Percentiles rank a stretch among this genome's conserved stretches.
These are phyloP conservation scores for Leishmania tropica DNA, from an alignment of 208 protist species.

Conservation along the genomic window DNA sequence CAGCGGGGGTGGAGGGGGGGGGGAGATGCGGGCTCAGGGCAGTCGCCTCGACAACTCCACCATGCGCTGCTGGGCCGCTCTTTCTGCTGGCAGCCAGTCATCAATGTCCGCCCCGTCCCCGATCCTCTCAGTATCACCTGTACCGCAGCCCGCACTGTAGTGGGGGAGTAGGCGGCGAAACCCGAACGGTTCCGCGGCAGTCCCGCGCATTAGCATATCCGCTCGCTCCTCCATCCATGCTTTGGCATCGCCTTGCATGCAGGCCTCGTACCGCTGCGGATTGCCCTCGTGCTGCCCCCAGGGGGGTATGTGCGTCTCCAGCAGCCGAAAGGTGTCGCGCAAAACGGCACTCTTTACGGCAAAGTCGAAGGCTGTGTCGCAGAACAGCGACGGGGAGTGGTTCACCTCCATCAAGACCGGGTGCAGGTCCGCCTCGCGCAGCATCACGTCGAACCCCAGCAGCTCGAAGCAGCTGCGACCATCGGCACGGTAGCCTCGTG, in stretches of 20 bases:
- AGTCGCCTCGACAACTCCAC: constrained; percentile 25
- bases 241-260: constrained; percentile 5
- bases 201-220: constrained; percentile 10
- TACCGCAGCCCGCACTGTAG: constrained; percentile 8
- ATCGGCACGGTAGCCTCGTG: constrained; percentile 49
- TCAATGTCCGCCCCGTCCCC: neutral
- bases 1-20: neutral
- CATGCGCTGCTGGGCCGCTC: constrained; percentile 30
- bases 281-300: constrained; percentile 14
- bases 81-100: constrained; percentile 37
- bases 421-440: constrained; percentile 44
- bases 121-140: neutral
- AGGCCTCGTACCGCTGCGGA: constrained; percentile 7
- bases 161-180: constrained; percentile 38
- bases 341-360: constrained; percentile 76
- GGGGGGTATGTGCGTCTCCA: constrained; percentile 50
- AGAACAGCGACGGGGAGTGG: constrained; percentile 90
- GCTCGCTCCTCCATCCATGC: constrained; percentile 1
- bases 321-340: constrained; percentile 63
- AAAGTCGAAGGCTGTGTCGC: constrained; percentile 83
- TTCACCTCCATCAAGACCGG: constrained; percentile 92
- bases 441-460: constrained; percentile 90
- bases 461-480: constrained; percentile 84
- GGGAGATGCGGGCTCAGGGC: constrained; percentile 3
- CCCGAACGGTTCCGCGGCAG: neutral